Evolutionary conservation across 306 rosid genomes (phyloP), one percentile per base, ranked within the genome.

Genomic region (Psophocarpus tetragonolobus): DNA sequence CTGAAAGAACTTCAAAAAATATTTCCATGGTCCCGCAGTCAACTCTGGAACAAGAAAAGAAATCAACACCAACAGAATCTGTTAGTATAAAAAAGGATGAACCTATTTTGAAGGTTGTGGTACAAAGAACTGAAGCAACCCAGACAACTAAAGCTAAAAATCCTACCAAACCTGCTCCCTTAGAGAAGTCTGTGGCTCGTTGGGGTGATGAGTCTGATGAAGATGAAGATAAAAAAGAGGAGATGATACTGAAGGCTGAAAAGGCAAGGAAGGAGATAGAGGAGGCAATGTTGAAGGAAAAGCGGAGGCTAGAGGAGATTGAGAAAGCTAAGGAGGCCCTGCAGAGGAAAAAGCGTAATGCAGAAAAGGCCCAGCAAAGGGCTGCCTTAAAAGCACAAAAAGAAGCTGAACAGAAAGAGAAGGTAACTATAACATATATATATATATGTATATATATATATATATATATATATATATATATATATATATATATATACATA

Each of bases 321-420:
- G 87, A 81, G 75, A 93, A 93, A 82, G 92, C 97, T 53, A 88
- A 88, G 83, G 97, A 93, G 85, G 98, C 95, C 60, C 64, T 74
- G 74, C 86, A 84, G 80, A 88, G 97, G 82, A 93, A 91, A 84
- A 89, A 81, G 76, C 85, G 90, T 62, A 81, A 39, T 75, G 91
- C 91, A 1, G 98, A 93, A 80, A 91, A 86, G 78, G 92, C 93
- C 82, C 88, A 87, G 71, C 90, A 87, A 68, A 87, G 92, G 83
- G 97, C 97, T 42, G 85, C 79, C 63, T 85, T 84, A 35, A 91
- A 81, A 83, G 95, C 93, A 42, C 92, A 88, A 81, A 93, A 83
- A 81, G 98, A 93, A 82, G 97, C 97, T 53, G 95, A 93, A 70
- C 87, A 84, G 82, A 91, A 85, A 86, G 95, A 93, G 85, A 91